Evolutionary conservation across 495 filamentous ascomycete genomes (phyloP).

Genomic region (Ramalina peruviana): DNA sequence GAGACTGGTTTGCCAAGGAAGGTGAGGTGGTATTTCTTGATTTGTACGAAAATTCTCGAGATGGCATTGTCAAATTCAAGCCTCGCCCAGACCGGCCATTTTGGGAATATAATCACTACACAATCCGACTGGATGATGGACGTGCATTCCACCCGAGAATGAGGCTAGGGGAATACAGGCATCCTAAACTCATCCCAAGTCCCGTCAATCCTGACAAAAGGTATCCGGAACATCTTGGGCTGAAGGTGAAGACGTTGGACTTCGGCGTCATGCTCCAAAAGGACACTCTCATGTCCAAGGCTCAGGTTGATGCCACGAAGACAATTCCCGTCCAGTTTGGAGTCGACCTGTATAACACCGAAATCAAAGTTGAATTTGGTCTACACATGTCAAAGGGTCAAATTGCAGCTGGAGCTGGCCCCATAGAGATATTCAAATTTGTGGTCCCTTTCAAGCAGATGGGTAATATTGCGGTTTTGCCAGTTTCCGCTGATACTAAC

Average conservation of each 20-base stretch:
- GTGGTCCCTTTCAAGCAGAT: slow-evolving; percentile 53
- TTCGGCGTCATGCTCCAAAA: slow-evolving; percentile 15
- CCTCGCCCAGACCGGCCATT: slow-evolving; percentile 29
- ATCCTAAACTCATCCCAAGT: slow-evolving; percentile 1
- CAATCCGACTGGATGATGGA: slow-evolving; percentile 13
- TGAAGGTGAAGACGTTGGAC: slow-evolving; percentile 11
- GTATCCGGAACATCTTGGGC: slow-evolving; percentile 12
- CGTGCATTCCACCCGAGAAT: not conserved
- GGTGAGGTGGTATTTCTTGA: slow-evolving; percentile 31
- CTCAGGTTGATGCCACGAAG: slow-evolving; percentile 14
- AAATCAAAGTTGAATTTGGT: slow-evolving; percentile 30
- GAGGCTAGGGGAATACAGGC: not conserved
- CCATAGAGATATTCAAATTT: slow-evolving; percentile 29
- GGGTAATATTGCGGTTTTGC: slow-evolving; percentile 36
- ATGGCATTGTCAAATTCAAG: slow-evolving; percentile 32
- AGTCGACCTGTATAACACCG: slow-evolving; percentile 30
- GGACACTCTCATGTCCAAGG: slow-evolving; percentile 34
- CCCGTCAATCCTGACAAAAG: slow-evolving; percentile 7
- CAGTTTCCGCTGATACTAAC: slow-evolving; percentile 19
- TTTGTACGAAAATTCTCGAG: slow-evolving; percentile 26
- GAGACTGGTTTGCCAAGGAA: slow-evolving; percentile 26
- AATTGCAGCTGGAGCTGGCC: slow-evolving; percentile 5
- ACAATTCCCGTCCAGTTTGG: slow-evolving; percentile 17
- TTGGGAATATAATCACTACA: slow-evolving; percentile 22
- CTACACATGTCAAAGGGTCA: slow-evolving; percentile 26